phyloP scores from a whole-genome alignment of 1,284 basidiomycete genomes.

The Caloboletus firmus region DNA sequence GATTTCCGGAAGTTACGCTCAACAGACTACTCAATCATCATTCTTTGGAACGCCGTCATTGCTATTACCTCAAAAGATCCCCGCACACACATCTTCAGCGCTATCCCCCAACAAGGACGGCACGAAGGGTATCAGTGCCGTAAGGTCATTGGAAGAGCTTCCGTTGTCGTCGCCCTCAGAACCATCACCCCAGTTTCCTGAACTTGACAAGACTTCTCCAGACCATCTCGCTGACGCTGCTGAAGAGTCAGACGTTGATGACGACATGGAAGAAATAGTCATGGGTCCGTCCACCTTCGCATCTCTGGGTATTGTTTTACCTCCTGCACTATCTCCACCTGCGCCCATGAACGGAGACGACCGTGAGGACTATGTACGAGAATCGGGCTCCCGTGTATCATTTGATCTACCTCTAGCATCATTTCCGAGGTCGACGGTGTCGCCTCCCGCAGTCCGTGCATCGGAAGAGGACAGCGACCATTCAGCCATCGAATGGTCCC shows the following conservation, averaged over 20 bases:
- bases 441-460: constrained; percentile 22
- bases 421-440: constrained; percentile 12
- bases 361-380: constrained; percentile 9
- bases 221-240: constrained; percentile 2
- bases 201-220: background rate
- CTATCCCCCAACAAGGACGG: background rate
- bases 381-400: constrained; percentile 4
- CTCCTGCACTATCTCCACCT: constrained; percentile 16
- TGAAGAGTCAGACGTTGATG: constrained; percentile 26
- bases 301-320: background rate
- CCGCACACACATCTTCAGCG: background rate
- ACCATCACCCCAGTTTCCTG: background rate
- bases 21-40: constrained; percentile 14
- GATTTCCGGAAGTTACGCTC: constrained; percentile 15
- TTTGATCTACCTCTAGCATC: constrained; percentile 6
- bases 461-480: constrained; percentile 28
- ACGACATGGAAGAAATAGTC: constrained; percentile 32
- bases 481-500: constrained; percentile 48
- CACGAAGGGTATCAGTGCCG: background rate
- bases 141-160: constrained; percentile 5
- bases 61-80: constrained; percentile 21
- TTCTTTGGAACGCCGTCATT: constrained; percentile 41
- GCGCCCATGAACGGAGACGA: constrained; percentile 14
- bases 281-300: constrained; percentile 1
- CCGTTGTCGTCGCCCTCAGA: constrained; percentile 1